Base-by-base conservation (phyloP, 805 yeast species). In the Kuraishia capsulata region DNA sequence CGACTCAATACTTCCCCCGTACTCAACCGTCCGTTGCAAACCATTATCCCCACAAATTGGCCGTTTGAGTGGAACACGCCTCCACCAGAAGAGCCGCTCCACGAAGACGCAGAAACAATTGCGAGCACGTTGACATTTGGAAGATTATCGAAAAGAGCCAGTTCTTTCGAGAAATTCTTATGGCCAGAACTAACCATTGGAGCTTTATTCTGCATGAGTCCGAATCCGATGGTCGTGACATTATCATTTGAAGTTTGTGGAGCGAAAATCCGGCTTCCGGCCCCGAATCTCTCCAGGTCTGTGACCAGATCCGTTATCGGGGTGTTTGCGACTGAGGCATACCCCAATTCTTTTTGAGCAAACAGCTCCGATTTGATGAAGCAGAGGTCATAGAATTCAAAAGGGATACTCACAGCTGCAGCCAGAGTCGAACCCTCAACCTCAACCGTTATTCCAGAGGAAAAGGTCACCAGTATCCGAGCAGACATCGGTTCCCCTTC, bases 41-140 rank as follows among this genome's bases (percentile, higher is more conserved):
- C 66, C 41, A 69, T 63, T 4, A 69, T 41, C 0, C 73, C 76
- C 5, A 65, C 37, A 9, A 69, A 44, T 11, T 51, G 43, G n/a
- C 48, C 51, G 14, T 46, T 35, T 1, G 40, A 28, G 2, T 31
- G 21, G 32, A 65, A 58, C 3, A 69, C 47, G 0, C 69, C 73
- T 0, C 75, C 75, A 0, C 76, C 76, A 1, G 71, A 64, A 3
- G 74, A 68, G 1, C 76, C 76, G 39, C 68, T 64, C 74, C 75
- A 70, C 46, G 73, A 69, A 6, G 67, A 54, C 0, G 71, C 54
- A 1, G 73, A 63, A 1, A 68, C 51, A 0, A 67, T 47, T 2
- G 65, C 46, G 40, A 67, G 30, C 3, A 43, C 36, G 0, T 47
- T 44, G 3, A 46, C 25, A 3, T 25, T 25, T 16, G 11, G 41